Conservation (phyloP, 2,329 filamentous ascomycete genomes). For the Alternaria ventricosa region DNA sequence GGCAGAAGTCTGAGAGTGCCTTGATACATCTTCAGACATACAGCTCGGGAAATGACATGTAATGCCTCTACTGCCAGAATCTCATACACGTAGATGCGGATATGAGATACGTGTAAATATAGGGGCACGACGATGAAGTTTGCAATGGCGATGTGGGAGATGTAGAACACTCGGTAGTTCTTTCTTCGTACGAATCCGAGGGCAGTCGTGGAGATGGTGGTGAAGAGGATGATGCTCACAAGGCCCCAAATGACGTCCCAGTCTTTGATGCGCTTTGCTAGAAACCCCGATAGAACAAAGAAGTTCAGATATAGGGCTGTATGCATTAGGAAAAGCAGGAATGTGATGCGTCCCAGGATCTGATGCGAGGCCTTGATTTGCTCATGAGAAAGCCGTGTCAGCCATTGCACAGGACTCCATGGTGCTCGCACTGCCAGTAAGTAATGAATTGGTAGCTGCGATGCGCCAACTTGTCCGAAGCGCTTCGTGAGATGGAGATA, state of each 20-base stretch:
- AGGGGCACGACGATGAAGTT: constrained; percentile 56
- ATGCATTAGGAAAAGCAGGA: constrained; percentile 59
- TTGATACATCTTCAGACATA: constrained; percentile 43
- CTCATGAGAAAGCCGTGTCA: constrained; percentile 63
- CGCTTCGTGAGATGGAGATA: constrained; percentile 70
- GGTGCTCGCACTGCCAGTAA: constrained; percentile 60
- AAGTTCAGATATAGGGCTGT: constrained; percentile 63
- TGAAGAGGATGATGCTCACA: constrained; percentile 54
- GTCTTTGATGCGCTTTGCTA: constrained; percentile 62
- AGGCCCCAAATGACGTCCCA: constrained; percentile 65
- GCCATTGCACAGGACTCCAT: constrained; percentile 58
- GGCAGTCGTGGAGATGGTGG: constrained; percentile 57
- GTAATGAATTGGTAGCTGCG: constrained; percentile 65
- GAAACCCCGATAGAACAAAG: constrained; percentile 59
- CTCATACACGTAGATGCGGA: constrained; percentile 61
- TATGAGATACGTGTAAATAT: constrained; percentile 63
- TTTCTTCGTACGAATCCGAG: constrained; percentile 54
- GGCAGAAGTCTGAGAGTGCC: constrained; percentile 51
- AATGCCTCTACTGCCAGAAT: constrained; percentile 55
- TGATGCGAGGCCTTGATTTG: constrained; percentile 64
- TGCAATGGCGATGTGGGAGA: constrained; percentile 61
- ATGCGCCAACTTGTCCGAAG: constrained; percentile 64
- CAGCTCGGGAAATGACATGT: constrained; percentile 50
- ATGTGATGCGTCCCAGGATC: constrained; percentile 62
- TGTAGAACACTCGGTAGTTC: constrained; percentile 63